Evolutionary conservation across 106 monocot genomes (phyloP), one percentile per base, ranked within the genome.

Genomic region (Dendrobium catenatum): DNA sequence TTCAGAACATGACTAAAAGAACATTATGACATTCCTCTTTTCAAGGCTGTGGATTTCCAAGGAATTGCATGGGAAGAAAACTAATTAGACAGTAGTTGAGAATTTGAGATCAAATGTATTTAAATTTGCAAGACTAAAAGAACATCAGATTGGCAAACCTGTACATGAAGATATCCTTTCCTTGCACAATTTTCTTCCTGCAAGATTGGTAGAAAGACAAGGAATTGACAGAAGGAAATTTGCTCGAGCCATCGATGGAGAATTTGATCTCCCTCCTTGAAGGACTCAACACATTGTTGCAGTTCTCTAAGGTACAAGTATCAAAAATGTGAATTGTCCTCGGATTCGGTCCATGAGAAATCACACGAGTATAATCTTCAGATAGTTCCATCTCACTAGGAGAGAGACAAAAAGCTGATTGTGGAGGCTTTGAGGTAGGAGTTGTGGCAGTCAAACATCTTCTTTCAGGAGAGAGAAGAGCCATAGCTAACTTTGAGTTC

Each of bases 331-430:
- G 91, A 4, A 83, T 92, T 16, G 81, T 89, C 73, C 61, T 92
- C 59, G 89, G 87, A 73, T 87, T 89, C 24, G 91, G 91, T 1
- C 91, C 89, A 16, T 87, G 89, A 9, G 79, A 70, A 59, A 94
- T 89, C 68, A 91, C 89, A 42, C 93, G 89, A 13, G 93, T 94
- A 81, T 94, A 91, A 67, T 91, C 93, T 84, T 93, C 93, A 0
- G 89, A 91, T 16, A 87, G 59, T 82, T 91, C 90, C 87, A 87
- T 90, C 72, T 87, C 93, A 29, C 37, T 66, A 19, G 72, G 51
- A 11, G 86, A 75, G 17, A 85, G 72, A 27, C 67, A 68, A 2
- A 67, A 27, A 27, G 19, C 26, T 11, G n/a, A 26, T 64, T 24
- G 46, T 79, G 68, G 40, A 83, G 42, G 19, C 75, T 75, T 44